Conservation (phyloP, 805 yeast genomes). For the Starmerella etchellsii region DNA sequence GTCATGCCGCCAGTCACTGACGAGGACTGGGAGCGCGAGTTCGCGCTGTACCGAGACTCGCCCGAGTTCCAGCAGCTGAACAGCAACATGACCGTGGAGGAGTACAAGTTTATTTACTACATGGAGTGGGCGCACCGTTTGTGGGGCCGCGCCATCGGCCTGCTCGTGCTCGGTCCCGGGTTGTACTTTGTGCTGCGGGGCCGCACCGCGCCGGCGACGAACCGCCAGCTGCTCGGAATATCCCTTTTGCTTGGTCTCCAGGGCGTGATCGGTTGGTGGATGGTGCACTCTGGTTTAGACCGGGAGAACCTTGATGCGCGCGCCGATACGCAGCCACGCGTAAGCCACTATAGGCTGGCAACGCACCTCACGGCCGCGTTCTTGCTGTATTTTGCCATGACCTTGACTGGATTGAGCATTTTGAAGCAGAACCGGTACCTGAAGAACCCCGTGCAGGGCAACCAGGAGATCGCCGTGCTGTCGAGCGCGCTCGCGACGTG, state of each 20-base stretch:
- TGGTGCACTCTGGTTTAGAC: slow-evolving; percentile 92
- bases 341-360: slow-evolving; percentile 85
- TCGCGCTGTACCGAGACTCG: slow-evolving; percentile 62
- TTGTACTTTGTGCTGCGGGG: slow-evolving; percentile 59
- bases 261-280: slow-evolving; percentile 99
- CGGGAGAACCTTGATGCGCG: slow-evolving; percentile 55
- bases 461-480: slow-evolving; percentile 43
- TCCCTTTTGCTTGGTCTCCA: slow-evolving; percentile 76
- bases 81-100: slow-evolving; percentile 78
- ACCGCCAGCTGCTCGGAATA: slow-evolving; percentile 55
- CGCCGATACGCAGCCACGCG: slow-evolving; percentile 89
- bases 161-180: slow-evolving; percentile 73
- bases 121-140: slow-evolving; percentile 98
- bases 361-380: slow-evolving; percentile 93
- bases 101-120: slow-evolving; percentile 82
- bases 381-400: slow-evolving; percentile 71
- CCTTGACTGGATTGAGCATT: slow-evolving; percentile 80
- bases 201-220: slow-evolving; percentile 53
- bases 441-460: slow-evolving; percentile 47
- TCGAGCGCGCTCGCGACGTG: slow-evolving; percentile 46
- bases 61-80: slow-evolving; percentile 88
- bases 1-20: slow-evolving; percentile 75
- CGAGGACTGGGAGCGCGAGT: slow-evolving; percentile 76
- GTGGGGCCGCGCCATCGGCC: slow-evolving; percentile 84
- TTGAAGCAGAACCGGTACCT: slow-evolving; percentile 61